phyloP scores from a whole-genome alignment of 305 asterid species.

The Lippia alba region DNA sequence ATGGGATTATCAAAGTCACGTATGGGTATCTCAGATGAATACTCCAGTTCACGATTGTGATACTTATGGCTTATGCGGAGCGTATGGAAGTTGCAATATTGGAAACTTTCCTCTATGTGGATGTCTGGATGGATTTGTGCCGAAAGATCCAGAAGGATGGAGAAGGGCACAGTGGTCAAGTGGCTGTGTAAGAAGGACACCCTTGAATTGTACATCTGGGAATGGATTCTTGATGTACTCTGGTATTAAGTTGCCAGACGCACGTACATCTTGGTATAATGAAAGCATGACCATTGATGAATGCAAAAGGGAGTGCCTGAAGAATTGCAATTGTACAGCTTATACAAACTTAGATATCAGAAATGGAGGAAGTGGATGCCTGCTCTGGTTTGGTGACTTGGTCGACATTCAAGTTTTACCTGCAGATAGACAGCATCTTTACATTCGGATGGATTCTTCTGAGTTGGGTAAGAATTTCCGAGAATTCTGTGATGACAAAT shows the following conservation, averaged over 20 bases:
- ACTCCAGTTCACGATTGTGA: constrained; percentile 28
- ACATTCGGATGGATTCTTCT: constrained; percentile 30
- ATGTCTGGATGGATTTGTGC: constrained; percentile 30
- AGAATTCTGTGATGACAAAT: not conserved
- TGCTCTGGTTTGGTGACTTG: constrained; percentile 33
- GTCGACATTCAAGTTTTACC: constrained; percentile 15
- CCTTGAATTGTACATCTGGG: constrained; percentile 21
- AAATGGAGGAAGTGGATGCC: constrained; percentile 31
- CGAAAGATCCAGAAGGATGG: constrained; percentile 32
- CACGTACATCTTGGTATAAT: constrained; percentile 6
- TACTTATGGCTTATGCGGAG: constrained; percentile 29
- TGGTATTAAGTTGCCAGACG: constrained; percentile 29
- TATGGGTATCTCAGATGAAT: constrained; percentile 29
- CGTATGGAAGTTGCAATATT: constrained; percentile 26
- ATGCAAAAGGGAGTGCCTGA: constrained; percentile 26
- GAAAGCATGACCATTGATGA: constrained; percentile 22
- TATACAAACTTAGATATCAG: constrained; percentile 22
- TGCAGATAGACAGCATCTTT: constrained; percentile 20
- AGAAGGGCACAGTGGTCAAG: constrained; percentile 3
- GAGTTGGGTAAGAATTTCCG: constrained; percentile 21
- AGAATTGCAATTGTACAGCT: constrained; percentile 31
- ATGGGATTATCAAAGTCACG: constrained; percentile 34
- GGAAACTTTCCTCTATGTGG: constrained; percentile 20
- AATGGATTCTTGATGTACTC: constrained; percentile 28
- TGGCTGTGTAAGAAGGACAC: constrained; percentile 21